These are phyloP conservation scores for Xylariaceae sp. DNA, from an alignment of 2,329 filamentous ascomycete species.

Conservation along the genomic window DNA sequence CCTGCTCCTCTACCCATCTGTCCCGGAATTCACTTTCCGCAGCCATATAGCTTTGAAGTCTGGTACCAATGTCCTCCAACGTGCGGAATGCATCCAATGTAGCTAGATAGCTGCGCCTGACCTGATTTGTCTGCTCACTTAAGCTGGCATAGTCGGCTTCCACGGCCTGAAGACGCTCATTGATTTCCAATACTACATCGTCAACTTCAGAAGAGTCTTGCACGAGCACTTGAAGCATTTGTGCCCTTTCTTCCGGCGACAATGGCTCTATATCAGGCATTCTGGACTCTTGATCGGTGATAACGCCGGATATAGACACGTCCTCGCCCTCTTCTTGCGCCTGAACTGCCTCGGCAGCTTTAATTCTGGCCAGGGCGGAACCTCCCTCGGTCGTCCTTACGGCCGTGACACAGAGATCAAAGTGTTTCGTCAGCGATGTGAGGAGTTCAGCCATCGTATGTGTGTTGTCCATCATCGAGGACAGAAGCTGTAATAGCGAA, in stretches of 20 bases:
- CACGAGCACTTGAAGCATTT: constrained; percentile 77
- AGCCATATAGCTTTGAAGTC: constrained; percentile 59
- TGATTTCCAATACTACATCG: constrained; percentile 65
- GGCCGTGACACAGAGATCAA: constrained; percentile 87
- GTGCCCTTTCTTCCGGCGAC: constrained; percentile 66
- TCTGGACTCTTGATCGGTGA: constrained; percentile 51
- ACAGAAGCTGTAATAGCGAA: constrained; percentile 50
- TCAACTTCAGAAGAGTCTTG: constrained; percentile 64
- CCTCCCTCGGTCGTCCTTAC: constrained; percentile 85
- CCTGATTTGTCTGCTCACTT: constrained; percentile 54
- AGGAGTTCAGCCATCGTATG: constrained; percentile 77
- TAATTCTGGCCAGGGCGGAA: constrained; percentile 61
- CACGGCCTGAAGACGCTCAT: constrained; percentile 71
- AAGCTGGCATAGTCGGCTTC: constrained; percentile 64
- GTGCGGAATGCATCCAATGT: constrained; percentile 59
- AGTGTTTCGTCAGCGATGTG: constrained; percentile 76
- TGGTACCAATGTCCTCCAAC: constrained; percentile 61
- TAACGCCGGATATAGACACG: constrained; percentile 62
- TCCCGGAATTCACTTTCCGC: constrained; percentile 59
- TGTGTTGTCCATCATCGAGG: constrained; percentile 65
- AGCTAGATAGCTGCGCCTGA: constrained; percentile 50
- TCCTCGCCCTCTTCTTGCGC: constrained; percentile 40
- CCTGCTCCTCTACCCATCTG: constrained; percentile 70
- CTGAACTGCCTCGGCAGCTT: constrained; percentile 58
- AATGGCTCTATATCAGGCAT: constrained; percentile 59